Evolutionary conservation across 2,329 filamentous ascomycete species (phyloP).

Genomic region (Sporothrix humicola): DNA sequence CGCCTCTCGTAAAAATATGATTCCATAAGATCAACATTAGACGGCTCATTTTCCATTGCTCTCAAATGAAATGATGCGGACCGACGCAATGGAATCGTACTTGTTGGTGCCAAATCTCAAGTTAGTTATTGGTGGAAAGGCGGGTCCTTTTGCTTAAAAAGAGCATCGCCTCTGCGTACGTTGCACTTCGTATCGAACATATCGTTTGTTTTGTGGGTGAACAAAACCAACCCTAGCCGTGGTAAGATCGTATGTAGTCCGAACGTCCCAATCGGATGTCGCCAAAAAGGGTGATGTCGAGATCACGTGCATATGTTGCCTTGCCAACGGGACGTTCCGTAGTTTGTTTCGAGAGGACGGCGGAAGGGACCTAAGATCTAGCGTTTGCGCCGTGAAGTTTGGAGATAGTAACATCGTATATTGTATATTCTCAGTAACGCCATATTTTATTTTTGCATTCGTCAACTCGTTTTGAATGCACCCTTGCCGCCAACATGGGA

Average conservation of each 20-base stretch:
- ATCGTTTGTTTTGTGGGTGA: no score
- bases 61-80: not conserved
- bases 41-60: not conserved
- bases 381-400: not conserved
- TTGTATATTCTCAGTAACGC: not conserved
- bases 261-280: no score
- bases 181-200: no score
- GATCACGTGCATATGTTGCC: constrained; percentile 29
- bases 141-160: no score
- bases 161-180: no score
- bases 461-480: not conserved
- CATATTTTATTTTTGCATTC: not conserved
- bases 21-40: not conserved
- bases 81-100: not conserved
- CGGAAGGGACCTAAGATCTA: not conserved
- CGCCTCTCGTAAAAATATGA: no score
- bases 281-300: no score
- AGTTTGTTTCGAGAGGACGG: not conserved
- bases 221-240: no score
- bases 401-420: not conserved
- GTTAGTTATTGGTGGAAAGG: no score
- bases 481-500: not conserved
- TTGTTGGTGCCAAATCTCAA: no score
- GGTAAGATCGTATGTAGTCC: no score
- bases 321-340: constrained; percentile 26